Evolutionary conservation across 2,329 filamentous ascomycete genomes (phyloP), one percentile per base, ranked within the genome.

Genomic region (Trichoderma sp.): DNA sequence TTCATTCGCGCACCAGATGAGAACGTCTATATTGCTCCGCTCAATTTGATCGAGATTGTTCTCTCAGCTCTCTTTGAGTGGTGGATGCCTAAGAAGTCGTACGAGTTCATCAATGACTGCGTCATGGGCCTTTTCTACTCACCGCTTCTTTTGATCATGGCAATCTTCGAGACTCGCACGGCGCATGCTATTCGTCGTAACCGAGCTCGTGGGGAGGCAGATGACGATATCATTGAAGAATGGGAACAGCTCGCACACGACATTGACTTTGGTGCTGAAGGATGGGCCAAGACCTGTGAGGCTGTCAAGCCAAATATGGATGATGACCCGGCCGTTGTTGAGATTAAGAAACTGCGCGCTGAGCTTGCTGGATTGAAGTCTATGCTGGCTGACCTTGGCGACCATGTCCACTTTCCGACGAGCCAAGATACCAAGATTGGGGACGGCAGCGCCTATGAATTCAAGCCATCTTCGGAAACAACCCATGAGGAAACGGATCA

Each of bases 1-100:
- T 99, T 98, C 77, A 93, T 98, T 20, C 93, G 96, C 63, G 96
- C 96, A 0, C 96, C 96, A 0, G 96, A 99, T 77, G 96, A 99
- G 81, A 99, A 99, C 76, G 96, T 99, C 70, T 99, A 96, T 82
- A 97, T 99, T 77, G 91, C 96, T 0, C 96, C 96, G 0, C 93
- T 99, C 82, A 99, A 99, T 80, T 86, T 99, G 2, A 88, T 99
- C 73, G 96, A 99, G 80, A 90, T 98, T 20, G 85, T 97, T 73
- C 84, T 88, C 73, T 87, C 98, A 3, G 88, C 92, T 50, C 78
- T 97, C 0, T 91, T 97, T 68, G 96, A 98, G 84, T 99, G 96
- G 96, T 99, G 95, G 96, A 87, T 99, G 85, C 84, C 88, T n/a
- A 88, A 89, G 73, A 77, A 84, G 7, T 81, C 81, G 2, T 99